Base-by-base conservation (phyloP, 176 grass and related monocot species). In the Oryza brachyantha region DNA sequence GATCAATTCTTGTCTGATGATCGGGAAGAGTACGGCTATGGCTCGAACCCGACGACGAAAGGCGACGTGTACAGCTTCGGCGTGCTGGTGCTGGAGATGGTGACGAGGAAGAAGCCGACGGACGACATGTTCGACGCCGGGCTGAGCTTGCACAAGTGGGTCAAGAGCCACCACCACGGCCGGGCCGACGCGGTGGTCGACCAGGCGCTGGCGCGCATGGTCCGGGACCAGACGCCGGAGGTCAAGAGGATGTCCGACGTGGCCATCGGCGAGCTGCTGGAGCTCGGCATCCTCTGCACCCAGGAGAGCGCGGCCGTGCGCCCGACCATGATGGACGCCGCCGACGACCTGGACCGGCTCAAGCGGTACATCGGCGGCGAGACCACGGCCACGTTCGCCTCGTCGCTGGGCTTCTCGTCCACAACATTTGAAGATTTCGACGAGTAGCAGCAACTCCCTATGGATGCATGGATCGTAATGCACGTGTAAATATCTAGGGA, bases 41-140 rank as follows among this genome's bases (percentile, higher is more conserved):
- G 95, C 3, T 92, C 90, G 31, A 87, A 71, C 72, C 83, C 90
- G 55, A 90, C 90, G 17, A 93, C 87, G 7, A 98, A 89, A 74
- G 95, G 95, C 2, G 95, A 98, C 74, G 90, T 94, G 34, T 94
- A 92, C 85, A 98, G 95, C 86, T 98, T 98, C 72, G 92, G 95
- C 13, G 74, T 98, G 46, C 76, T 98, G 36, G 85, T 98, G 61
- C 81, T 94, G 19, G 92, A 94, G 46, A 58, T 92, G 64, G 83
- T 94, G 65, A 98, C 92, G 65, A 88, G 77, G 41, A 92, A 25
- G 74, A 85, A 81, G 42, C 95, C 92, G 0, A 94, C 85, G 0
- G 92, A 94, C 9, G 85, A 98, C 65, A 89, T 93, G 85, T 94
- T 98, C 41, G 92, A 85, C 40, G 89, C 52, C 0, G 95, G 83